Evolutionary conservation across 1,284 basidiomycete species (phyloP).

Genomic region (Rhodotorula sp.): DNA sequence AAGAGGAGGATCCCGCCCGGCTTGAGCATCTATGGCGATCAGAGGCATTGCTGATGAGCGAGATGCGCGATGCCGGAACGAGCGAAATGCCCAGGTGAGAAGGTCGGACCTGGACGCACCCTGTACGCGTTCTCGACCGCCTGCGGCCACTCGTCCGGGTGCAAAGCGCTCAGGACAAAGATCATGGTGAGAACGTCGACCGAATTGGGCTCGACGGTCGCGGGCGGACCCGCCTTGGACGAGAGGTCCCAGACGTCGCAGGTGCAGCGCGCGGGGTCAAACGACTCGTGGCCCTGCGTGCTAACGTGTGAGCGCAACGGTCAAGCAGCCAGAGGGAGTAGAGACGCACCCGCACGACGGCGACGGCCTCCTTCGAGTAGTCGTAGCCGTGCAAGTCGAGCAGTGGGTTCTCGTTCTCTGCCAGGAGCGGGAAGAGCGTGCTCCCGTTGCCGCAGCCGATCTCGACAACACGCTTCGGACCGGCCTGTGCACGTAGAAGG

Average conservation of each 20-base stretch:
- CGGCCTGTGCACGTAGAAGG: slow-evolving; percentile 60
- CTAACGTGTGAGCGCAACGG: neutral
- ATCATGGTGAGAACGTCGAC: slow-evolving; percentile 91
- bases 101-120: slow-evolving; percentile 53
- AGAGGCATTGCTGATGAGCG: neutral
- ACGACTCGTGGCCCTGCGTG: slow-evolving; percentile 66
- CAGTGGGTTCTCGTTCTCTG: slow-evolving; percentile 76
- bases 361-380: slow-evolving; percentile 84
- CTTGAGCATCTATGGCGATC: slow-evolving; percentile 70
- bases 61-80: neutral
- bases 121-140: slow-evolving; percentile 81
- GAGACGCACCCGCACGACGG: slow-evolving; percentile 73
- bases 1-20: slow-evolving; percentile 81
- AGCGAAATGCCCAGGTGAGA: neutral
- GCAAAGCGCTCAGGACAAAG: slow-evolving; percentile 91
- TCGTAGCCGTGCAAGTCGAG: slow-evolving; percentile 80
- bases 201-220: slow-evolving; percentile 60
- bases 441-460: slow-evolving; percentile 77
- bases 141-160: slow-evolving; percentile 86
- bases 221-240: slow-evolving; percentile 63
- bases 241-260: slow-evolving; percentile 92
- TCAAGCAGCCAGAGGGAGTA: slow-evolving; percentile 6
- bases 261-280: slow-evolving; percentile 65
- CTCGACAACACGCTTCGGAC: slow-evolving; percentile 65
- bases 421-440: slow-evolving; percentile 84